These are phyloP conservation scores for Colletotrichum sp. DNA, from an alignment of 2,329 filamentous ascomycete species.

Conservation along the genomic window DNA sequence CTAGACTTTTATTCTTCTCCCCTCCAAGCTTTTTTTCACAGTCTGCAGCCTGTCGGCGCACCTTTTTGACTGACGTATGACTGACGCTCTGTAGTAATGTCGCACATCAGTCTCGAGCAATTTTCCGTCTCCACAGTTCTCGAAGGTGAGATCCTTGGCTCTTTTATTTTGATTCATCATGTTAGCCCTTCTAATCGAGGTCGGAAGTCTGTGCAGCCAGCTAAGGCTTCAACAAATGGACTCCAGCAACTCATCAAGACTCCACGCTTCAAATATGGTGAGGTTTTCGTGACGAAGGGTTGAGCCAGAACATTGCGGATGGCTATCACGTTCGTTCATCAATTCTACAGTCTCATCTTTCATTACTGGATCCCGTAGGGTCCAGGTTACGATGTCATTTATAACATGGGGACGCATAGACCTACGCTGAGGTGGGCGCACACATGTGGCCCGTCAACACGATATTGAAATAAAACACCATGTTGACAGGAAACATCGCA, in stretches of 20 bases:
- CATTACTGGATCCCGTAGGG: neutral
- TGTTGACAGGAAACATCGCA: too few relatives aligned
- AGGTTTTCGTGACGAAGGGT: neutral
- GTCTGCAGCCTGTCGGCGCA: too few relatives aligned
- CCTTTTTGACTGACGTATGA: too few relatives aligned
- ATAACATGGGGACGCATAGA: too few relatives aligned
- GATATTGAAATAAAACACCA: too few relatives aligned
- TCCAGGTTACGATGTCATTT: too few relatives aligned
- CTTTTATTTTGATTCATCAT: neutral
- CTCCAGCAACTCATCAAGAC: neutral
- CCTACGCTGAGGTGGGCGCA: too few relatives aligned
- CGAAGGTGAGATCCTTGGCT: neutral
- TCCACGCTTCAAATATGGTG: neutral
- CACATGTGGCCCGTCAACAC: too few relatives aligned
- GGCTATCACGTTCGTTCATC: neutral
- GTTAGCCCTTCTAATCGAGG: neutral
- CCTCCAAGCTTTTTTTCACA: too few relatives aligned
- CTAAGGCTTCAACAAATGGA: neutral
- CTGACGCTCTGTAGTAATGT: neutral
- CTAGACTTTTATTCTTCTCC: neutral
- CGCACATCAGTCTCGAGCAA: neutral
- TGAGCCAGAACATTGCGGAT: neutral
- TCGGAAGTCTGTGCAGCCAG: neutral
- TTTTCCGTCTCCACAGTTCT: neutral
- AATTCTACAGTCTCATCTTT: neutral